These are phyloP conservation scores for Avena insularis DNA, from an alignment of 176 grass and related monocot genomes.

Conservation along the genomic window DNA sequence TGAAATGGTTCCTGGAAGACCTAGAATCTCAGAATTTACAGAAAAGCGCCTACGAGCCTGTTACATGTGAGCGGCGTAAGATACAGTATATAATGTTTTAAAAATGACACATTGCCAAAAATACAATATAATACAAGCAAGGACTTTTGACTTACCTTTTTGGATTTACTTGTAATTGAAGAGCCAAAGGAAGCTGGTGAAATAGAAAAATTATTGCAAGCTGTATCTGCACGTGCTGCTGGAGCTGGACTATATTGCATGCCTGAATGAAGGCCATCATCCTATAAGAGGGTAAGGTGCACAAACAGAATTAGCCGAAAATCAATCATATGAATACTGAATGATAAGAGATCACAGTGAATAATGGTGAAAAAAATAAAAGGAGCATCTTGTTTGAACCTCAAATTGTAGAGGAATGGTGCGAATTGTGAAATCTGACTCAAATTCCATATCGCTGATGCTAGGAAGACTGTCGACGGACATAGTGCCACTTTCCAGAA, in stretches of 20 bases:
- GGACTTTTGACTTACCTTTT: slow-evolving; percentile 46
- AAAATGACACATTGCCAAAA: slow-evolving; percentile 8
- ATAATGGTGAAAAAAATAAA: slow-evolving; percentile 14
- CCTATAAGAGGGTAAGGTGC: slow-evolving; percentile 46
- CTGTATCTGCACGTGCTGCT: slow-evolving; percentile 34
- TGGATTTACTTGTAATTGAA: slow-evolving; percentile 57
- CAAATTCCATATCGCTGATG: slow-evolving; percentile 48
- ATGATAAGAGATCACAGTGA: slow-evolving; percentile 25
- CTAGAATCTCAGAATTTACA: slow-evolving; percentile 42
- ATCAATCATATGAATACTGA: slow-evolving; percentile 10
- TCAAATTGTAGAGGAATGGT: slow-evolving; percentile 75
- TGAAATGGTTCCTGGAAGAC: slow-evolving; percentile 43
- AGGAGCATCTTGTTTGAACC: slow-evolving; percentile 44
- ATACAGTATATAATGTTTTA: slow-evolving; percentile 11
- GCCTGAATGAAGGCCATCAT: slow-evolving; percentile 40
- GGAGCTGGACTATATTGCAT: slow-evolving; percentile 40
- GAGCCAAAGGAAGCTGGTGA: slow-evolving; percentile 45
- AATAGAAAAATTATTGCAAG: slow-evolving; percentile 42
- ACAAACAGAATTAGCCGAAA: slow-evolving; percentile 32
- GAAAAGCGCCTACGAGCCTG: slow-evolving; percentile 45
- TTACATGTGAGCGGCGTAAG: slow-evolving; percentile 39
- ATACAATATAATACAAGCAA: slow-evolving; percentile 25
- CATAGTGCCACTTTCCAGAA: slow-evolving; percentile 32
- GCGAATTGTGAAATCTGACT: slow-evolving; percentile 71
- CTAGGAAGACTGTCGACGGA: slow-evolving; percentile 31